Evolutionary conservation across 1,284 basidiomycete species (phyloP).

Genomic region (Cryptococcus hybrid): DNA sequence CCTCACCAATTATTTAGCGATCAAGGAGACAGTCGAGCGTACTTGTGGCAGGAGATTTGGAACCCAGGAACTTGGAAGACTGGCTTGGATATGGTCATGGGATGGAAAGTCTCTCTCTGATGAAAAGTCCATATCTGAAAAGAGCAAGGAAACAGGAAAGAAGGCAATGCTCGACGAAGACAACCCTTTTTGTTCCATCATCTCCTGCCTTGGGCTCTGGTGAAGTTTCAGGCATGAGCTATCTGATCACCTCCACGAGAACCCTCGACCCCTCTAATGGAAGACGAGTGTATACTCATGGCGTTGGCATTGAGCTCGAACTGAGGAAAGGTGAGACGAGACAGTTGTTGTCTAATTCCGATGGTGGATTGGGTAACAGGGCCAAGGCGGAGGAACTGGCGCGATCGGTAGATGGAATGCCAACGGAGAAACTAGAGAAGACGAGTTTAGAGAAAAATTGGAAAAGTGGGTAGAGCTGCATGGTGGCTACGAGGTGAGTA

Average conservation of each 20-base stretch:
- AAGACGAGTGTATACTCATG: constrained; percentile 43
- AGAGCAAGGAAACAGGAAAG: constrained; percentile 4
- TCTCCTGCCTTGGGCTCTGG: constrained; percentile 2
- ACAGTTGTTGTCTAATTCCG: constrained; percentile 32
- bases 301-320: constrained; percentile 46
- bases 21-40: constrained; percentile 47
- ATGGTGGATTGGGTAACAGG: constrained; percentile 38
- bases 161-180: constrained; percentile 22
- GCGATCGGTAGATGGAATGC: constrained; percentile 49
- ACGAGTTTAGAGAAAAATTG: constrained; percentile 33
- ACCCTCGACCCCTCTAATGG: constrained; percentile 39
- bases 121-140: constrained; percentile 19
- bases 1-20: constrained; percentile 42
- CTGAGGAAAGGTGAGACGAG: constrained; percentile 45
- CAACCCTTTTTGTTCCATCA: constrained; percentile 29
- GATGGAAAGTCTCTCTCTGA: constrained; percentile 32
- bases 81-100: constrained; percentile 51
- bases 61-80: constrained; percentile 38
- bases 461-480: constrained; percentile 47
- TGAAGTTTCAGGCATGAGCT: constrained; percentile 26
- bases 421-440: constrained; percentile 37
- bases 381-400: constrained; percentile 44
- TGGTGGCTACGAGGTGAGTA: constrained; percentile 35
- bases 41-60: constrained; percentile 43
- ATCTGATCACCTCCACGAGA: constrained; percentile 46